Percentiles rank a stretch among this genome's conserved stretches.
phyloP scores from a whole-genome alignment of 2,329 filamentous ascomycete species.

The Nemania abortiva region DNA sequence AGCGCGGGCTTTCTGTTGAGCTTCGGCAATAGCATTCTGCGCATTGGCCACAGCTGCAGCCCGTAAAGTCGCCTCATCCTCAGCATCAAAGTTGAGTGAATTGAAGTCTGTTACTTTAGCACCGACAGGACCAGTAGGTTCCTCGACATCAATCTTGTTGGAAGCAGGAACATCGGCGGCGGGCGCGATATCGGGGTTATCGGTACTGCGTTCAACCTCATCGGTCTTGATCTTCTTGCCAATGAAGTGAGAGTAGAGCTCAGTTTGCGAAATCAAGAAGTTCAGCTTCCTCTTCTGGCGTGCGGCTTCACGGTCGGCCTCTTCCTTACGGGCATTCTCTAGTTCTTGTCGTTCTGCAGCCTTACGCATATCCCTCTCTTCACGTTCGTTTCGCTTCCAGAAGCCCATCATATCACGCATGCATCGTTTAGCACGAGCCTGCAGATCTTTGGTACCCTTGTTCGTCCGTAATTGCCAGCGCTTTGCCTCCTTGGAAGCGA shows the following conservation, averaged over 20 bases:
- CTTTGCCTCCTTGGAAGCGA: conserved; percentile 96
- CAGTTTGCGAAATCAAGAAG: conserved; percentile 98
- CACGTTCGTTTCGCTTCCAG: conserved; percentile 98
- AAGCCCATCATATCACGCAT: conserved; percentile 99
- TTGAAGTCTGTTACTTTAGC: conserved; percentile 92
- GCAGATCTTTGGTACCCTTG: conserved; percentile 97
- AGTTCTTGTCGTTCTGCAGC: conserved; percentile 95
- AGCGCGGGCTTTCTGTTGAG: conserved; percentile 89
- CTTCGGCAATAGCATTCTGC: conserved; percentile 93
- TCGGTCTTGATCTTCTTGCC: conserved; percentile 99
- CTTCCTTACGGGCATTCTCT: conserved; percentile 94
- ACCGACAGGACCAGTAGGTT: conserved; percentile 66
- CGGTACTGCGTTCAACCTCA: conserved; percentile 90
- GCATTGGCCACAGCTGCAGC: conserved; percentile 94
- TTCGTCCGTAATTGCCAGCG: conserved; percentile 98
- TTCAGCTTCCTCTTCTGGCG: conserved; percentile 99
- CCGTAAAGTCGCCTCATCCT: conserved; percentile 85
- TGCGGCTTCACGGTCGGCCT: conserved; percentile 96
- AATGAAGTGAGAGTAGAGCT: conserved; percentile 99
- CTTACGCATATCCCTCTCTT: conserved; percentile 94
- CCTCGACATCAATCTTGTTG: conserved; percentile 63
- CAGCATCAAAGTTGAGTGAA: conserved; percentile 93
- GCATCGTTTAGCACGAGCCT: conserved; percentile 94
- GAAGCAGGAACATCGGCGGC: conserved; percentile 60
- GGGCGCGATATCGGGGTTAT: conserved; percentile 78